Evolutionary conservation across 2,329 filamentous ascomycete genomes (phyloP), one percentile per base, ranked within the genome.

Genomic region (Dactylella cylindrospora): DNA sequence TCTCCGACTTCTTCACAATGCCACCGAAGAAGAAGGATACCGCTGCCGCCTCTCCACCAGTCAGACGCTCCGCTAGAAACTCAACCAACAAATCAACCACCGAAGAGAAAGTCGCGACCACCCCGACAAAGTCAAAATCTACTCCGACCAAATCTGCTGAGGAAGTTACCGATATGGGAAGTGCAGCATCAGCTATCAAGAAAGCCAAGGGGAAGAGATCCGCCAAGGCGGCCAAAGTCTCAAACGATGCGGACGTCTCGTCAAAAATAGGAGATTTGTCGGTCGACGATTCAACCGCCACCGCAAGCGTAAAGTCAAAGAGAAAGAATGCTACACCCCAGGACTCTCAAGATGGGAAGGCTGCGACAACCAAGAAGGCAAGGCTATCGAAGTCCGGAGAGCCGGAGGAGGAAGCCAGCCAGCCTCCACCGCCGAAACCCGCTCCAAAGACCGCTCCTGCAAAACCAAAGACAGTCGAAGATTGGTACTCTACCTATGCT

Each of bases 21-120:
- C 57, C 57, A 49, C 57, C 57, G n/a, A 54, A 28, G 49, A 62
- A 62, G 57, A 62, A 49, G 28, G 25, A 17, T 17, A 8, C 22
- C 15, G 12, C 49, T 10, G 28, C 44, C 22, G 38, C 47, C 31
- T 13, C 53, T 32, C 32, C 32, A 38, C 22, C 46, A 17, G 40
- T 46, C 10, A 51, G 49, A 53, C 55, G 55, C 35, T 41, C 50
- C 20, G 49, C 55, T 12, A 33, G 55, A 13, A 43, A 40, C n/a
- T 38, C 43, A 5, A 28, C 36, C 8, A 36, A 28, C 17, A 13
- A 35, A 28, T 20, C 52, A n/a, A 15, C 39, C 46, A 31, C 32
- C n/a, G 39, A 19, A 22, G 6, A 36, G 12, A 17, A 39, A 26
- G 15, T 23, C 40, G 19, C 31, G 5, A 41, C 10, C 12, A 12